These are phyloP conservation scores for Thielaviopsis euricoi DNA, from an alignment of 2,329 filamentous ascomycete genomes.

Conservation along the genomic window DNA sequence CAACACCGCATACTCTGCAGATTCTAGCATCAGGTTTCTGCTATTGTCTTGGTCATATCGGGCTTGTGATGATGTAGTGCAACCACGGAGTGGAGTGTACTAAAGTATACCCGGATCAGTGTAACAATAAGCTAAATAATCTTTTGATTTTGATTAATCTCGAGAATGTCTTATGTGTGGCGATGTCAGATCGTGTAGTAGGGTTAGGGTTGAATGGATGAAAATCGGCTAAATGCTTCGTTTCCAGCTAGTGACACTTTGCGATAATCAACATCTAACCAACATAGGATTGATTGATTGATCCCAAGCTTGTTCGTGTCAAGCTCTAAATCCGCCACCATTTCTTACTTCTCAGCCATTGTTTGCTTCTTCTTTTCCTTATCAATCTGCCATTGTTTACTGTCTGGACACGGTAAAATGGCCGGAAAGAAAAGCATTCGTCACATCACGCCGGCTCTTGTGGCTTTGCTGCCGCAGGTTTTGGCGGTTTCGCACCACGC, in stretches of 20 bases:
- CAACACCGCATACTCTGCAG: no score
- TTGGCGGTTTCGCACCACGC: conserved; percentile 18
- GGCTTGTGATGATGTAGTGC: no score
- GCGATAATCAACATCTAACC: neutral
- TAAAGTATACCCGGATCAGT: no score
- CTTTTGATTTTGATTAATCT: no score
- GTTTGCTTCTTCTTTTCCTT: neutral
- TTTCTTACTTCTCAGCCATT: neutral
- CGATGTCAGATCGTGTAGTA: no score
- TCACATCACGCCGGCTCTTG: conserved; percentile 22
- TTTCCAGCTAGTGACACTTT: conserved; percentile 1
- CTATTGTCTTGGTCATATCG: no score
- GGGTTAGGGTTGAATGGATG: no score
- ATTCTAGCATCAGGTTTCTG: no score
- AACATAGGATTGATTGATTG: neutral
- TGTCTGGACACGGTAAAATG: neutral
- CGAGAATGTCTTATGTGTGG: no score
- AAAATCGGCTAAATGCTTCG: neutral
- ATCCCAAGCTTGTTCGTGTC: neutral
- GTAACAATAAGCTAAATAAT: no score
- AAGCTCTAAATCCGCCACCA: neutral
- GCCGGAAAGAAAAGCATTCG: neutral
- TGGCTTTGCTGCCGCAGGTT: conserved; percentile 29
- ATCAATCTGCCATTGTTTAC: neutral
- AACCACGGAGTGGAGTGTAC: no score